These are phyloP conservation scores for Guadua angustifolia DNA, from an alignment of 176 grass and related monocot genomes.

Conservation along the genomic window DNA sequence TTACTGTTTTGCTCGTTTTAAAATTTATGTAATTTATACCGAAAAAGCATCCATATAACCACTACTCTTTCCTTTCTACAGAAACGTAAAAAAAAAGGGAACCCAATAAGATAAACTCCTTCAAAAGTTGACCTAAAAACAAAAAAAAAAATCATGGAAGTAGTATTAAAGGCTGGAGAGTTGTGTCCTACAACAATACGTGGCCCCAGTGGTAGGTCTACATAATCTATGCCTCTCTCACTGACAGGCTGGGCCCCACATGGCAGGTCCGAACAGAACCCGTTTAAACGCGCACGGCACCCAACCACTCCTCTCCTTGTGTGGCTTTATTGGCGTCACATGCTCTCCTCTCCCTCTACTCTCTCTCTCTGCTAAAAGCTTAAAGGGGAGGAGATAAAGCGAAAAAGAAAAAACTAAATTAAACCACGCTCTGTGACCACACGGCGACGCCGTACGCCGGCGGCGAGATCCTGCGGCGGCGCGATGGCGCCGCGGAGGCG, in stretches of 20 bases:
- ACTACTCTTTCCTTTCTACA: neutral
- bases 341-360: neutral
- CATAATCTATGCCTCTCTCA: neutral
- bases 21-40: too few relatives aligned
- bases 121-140: slow-evolving; percentile 23
- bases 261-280: slow-evolving; percentile 6
- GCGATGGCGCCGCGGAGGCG: slow-evolving; percentile 38
- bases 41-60: too few relatives aligned
- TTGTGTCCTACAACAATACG: slow-evolving; percentile 23
- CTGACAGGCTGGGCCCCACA: neutral
- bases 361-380: slow-evolving; percentile 39
- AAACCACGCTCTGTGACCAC: slow-evolving; percentile 17
- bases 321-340: slow-evolving; percentile 59
- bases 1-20: too few relatives aligned
- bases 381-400: slow-evolving; percentile 2
- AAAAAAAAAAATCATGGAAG: slow-evolving; percentile 5
- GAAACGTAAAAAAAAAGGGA: neutral
- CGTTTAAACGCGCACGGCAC: slow-evolving; percentile 51
- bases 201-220: neutral
- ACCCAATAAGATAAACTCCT: neutral
- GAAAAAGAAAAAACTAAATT: neutral
- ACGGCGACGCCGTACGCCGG: slow-evolving; percentile 31
- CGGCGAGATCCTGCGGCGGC: slow-evolving; percentile 53
- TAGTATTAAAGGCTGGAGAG: slow-evolving; percentile 19
- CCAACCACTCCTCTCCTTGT: slow-evolving; percentile 18